Evolutionary conservation across 164 flowering plant species (phyloP), one percentile per base, ranked within the genome.

Genomic region (Piper longum): DNA sequence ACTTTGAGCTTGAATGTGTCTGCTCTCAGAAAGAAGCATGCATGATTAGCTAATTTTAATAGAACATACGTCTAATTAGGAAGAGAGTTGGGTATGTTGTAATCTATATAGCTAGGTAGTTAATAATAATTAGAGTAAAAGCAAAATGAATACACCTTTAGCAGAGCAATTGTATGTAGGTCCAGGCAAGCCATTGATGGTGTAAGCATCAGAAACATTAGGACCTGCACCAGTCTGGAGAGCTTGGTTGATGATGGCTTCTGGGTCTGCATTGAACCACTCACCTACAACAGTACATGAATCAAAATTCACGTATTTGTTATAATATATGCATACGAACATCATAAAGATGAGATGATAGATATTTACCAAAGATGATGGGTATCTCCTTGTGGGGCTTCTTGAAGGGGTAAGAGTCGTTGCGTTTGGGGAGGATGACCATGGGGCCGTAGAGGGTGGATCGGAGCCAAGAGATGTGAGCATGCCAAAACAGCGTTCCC

Each of bases 121-220:
- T n/a, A 44, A 44, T 26, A 26, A 26, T 26, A 26, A 26, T 26
- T 26, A 26, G 48, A 7, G 26, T 17, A 14, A 41, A 12, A 54
- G 54, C n/a, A 14, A 16, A 18, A n/a, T 14, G 18, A 41, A 1
- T 18, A 36, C 69, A 84, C 96, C 85, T 81, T 79, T 79, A 6
- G 81, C 67, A 1, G 93, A 87, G 66, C 96, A 89, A 63, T 80
- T 81, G 70, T 83, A 85, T 17, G 72, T 66, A 2, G 77, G 86
- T 2, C 93, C 96, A 0, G 96, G 91, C 43, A 82, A 80, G 0
- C 93, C 96, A 56, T 89, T 89, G 36, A 88, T 83, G 59, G 92
- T 83, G 66, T 72, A 85, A 7, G 92, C 89, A 62, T 86, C 91
- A 2, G 96, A 87, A 6, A 85, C 77, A 71, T 83, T 85, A 4